Conservation (phyloP, 2,329 filamentous ascomycete species). For the Trichoderma sp. region DNA sequence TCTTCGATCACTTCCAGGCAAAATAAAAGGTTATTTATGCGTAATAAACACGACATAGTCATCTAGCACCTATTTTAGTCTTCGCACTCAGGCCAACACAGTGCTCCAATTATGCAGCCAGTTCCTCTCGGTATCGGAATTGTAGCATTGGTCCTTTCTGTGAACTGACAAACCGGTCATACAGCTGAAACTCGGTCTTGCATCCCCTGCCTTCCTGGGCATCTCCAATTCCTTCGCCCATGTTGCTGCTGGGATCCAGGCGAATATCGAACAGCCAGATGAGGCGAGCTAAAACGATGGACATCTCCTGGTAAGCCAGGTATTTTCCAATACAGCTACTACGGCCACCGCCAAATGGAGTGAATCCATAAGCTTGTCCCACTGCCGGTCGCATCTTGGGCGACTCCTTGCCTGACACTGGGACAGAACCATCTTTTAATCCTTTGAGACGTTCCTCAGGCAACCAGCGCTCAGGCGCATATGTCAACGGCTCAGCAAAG, state of each 20-base stretch:
- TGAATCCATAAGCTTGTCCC: conserved; percentile 16
- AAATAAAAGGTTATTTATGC: not conserved
- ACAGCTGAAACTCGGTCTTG: conserved; percentile 19
- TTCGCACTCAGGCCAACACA: not conserved
- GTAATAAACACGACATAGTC: not conserved
- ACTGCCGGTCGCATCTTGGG: conserved; percentile 7
- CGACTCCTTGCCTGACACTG: conserved; percentile 15
- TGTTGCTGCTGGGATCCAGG: conserved; percentile 10
- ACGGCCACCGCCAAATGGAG: conserved; percentile 20
- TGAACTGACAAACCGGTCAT: conserved; percentile 19
- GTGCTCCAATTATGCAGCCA: not conserved
- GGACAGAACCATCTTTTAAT: conserved; percentile 3
- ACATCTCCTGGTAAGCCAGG: conserved; percentile 22
- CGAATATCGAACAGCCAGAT: conserved; percentile 21
- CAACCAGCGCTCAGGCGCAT: conserved; percentile 21
- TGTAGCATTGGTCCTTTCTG: conserved; percentile 21
- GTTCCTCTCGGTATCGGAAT: conserved; percentile 19
- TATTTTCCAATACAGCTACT: conserved; percentile 21
- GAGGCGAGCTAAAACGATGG: conserved; percentile 20
- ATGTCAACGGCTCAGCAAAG: conserved; percentile 18
- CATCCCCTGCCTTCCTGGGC: conserved; percentile 4
- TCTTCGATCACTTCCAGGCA: not conserved
- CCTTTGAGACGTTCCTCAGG: conserved; percentile 6
- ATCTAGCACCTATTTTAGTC: not conserved
- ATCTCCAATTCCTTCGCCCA: conserved; percentile 13